Evolutionary conservation across 495 filamentous ascomycete species (phyloP).

Genomic region (Aspergillus funiculosus): DNA sequence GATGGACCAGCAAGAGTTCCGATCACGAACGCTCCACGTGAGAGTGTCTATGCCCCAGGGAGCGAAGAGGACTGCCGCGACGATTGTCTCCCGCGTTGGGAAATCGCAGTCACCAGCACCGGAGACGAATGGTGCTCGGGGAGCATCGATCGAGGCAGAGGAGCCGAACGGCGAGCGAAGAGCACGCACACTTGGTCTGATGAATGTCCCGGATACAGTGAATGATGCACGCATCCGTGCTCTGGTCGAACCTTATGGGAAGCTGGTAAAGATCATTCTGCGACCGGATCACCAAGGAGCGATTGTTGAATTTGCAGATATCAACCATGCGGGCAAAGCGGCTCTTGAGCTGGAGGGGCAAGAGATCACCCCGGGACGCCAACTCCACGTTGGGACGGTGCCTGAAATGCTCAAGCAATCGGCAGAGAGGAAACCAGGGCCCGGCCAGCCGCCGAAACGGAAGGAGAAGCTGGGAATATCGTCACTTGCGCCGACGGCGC

Average conservation of each 20-base stretch:
- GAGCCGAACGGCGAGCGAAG: constrained; percentile 35
- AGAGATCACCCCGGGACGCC: constrained; percentile 59
- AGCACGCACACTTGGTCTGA: constrained; percentile 51
- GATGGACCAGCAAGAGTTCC: constrained; percentile 67
- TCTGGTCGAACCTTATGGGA: constrained; percentile 54
- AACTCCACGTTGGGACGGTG: constrained; percentile 61
- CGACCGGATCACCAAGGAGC: constrained; percentile 79
- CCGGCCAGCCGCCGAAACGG: constrained; percentile 31
- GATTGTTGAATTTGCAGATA: constrained; percentile 71
- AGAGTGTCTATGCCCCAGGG: constrained; percentile 48
- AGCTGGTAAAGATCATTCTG: constrained; percentile 50
- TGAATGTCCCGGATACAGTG: constrained; percentile 60
- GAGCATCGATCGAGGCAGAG: constrained; percentile 20
- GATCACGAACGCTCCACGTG: constrained; percentile 64
- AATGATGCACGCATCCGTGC: constrained; percentile 58
- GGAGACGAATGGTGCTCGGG: constrained; percentile 29
- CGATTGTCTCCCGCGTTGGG: constrained; percentile 35
- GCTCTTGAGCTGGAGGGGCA: constrained; percentile 64
- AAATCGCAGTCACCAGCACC: constrained; percentile 33
- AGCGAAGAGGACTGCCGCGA: constrained; percentile 43
- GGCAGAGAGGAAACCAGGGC: constrained; percentile 50
- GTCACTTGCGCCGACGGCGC: constrained; percentile 47
- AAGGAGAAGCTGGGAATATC: constrained; percentile 36
- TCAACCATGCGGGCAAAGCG: constrained; percentile 67
- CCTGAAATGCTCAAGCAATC: constrained; percentile 60